These are phyloP conservation scores for Leucoagaricus sp. DNA, from an alignment of 1,284 basidiomycete genomes.

Conservation along the genomic window DNA sequence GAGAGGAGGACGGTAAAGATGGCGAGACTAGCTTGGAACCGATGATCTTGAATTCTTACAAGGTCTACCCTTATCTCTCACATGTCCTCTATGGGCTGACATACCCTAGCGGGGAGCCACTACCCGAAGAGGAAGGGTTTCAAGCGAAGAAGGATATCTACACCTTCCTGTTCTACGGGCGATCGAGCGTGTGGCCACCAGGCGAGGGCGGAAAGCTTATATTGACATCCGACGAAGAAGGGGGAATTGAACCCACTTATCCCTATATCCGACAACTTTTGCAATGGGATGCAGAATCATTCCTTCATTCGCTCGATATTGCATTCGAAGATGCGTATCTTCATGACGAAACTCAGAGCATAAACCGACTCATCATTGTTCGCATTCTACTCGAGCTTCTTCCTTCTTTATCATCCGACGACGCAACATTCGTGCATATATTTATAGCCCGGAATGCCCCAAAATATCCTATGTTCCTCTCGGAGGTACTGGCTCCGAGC, in stretches of 20 bases:
- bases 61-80: slow-evolving; percentile 91
- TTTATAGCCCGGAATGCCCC: slow-evolving; percentile 97
- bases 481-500: slow-evolving; percentile 56
- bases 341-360: slow-evolving; percentile 69
- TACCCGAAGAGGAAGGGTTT: slow-evolving; percentile 64
- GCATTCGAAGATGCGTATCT: slow-evolving; percentile 94
- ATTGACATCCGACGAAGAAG: slow-evolving; percentile 72
- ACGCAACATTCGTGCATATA: slow-evolving; percentile 87
- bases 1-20: slow-evolving; percentile 30
- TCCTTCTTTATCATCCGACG: slow-evolving; percentile 58
- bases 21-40: slow-evolving; percentile 54
- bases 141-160: slow-evolving; percentile 77
- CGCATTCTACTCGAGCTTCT: slow-evolving; percentile 86
- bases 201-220: slow-evolving; percentile 72
- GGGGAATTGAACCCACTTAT: slow-evolving; percentile 76
- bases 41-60: slow-evolving; percentile 80
- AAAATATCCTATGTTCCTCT: slow-evolving; percentile 92
- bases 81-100: slow-evolving; percentile 82
- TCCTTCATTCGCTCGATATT: slow-evolving; percentile 92
- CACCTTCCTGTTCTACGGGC: slow-evolving; percentile 82
- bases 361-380: slow-evolving; percentile 83
- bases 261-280: slow-evolving; percentile 88
- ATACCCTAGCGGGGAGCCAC: slow-evolving; percentile 82
- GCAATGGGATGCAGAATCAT: slow-evolving; percentile 91
- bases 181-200: slow-evolving; percentile 78